Evolutionary conservation across 768 basidiomycete species (phyloP).

Genomic region (Lactifluus pinguis): DNA sequence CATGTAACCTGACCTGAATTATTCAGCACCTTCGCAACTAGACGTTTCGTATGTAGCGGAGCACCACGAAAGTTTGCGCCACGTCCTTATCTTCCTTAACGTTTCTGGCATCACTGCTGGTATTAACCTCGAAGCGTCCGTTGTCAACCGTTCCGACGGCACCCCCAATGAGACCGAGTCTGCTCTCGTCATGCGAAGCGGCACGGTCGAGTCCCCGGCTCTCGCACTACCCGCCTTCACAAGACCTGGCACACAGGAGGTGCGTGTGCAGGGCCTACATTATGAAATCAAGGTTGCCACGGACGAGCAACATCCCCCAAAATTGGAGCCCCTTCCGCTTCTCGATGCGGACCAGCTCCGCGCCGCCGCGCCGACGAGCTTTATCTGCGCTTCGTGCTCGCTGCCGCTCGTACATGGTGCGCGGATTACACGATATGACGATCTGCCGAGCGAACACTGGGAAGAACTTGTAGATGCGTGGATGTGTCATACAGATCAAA

Average conservation of each 20-base stretch:
- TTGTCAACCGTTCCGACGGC: slow-evolving; percentile 39
- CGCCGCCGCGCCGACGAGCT: slow-evolving; percentile 46
- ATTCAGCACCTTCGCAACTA: slow-evolving; percentile 19
- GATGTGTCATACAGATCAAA: slow-evolving; percentile 96
- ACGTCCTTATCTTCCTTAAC: slow-evolving; percentile 67
- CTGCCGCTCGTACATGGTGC: slow-evolving; percentile 53
- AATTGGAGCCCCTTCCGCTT: slow-evolving; percentile 33
- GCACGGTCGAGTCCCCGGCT: slow-evolving; percentile 44
- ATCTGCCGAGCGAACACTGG: slow-evolving; percentile 95
- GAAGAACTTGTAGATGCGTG: slow-evolving; percentile 94
- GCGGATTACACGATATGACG: slow-evolving; percentile 50
- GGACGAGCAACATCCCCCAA: slow-evolving; percentile 12
- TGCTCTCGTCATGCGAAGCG: slow-evolving; percentile 52
- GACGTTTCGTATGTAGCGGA: slow-evolving; percentile 55
- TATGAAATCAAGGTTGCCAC: slow-evolving; percentile 65
- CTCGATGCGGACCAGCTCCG: slow-evolving; percentile 65
- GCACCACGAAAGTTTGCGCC: slow-evolving; percentile 78
- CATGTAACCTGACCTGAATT: background rate
- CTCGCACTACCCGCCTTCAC: slow-evolving; percentile 49
- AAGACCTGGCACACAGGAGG: slow-evolving; percentile 49
- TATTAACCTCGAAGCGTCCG: slow-evolving; percentile 55
- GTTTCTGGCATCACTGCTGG: slow-evolving; percentile 41
- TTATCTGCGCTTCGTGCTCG: slow-evolving; percentile 74
- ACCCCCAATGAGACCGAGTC: background rate
- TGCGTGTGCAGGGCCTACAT: slow-evolving; percentile 45